phyloP scores from a whole-genome alignment of 2,329 filamentous ascomycete genomes.

The Sporothrix sp. region DNA sequence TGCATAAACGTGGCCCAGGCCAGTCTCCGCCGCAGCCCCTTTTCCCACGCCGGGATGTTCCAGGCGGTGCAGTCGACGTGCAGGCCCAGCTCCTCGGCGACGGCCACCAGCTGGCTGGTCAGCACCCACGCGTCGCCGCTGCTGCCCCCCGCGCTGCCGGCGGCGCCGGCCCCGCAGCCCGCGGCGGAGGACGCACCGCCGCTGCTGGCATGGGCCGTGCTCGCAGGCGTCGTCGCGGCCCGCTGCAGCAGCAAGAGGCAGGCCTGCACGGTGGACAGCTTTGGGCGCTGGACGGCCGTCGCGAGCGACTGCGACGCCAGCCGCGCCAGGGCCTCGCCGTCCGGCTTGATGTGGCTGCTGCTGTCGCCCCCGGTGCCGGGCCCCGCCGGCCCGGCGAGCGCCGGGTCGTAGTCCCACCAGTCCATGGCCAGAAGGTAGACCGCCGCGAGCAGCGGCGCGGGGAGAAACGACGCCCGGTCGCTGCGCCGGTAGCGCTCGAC shows the following conservation, averaged over 20 bases:
- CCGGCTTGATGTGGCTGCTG: conserved; percentile 24
- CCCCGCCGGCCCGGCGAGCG: conserved; percentile 52
- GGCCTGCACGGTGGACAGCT: conserved; percentile 71
- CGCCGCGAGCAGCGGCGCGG: conserved; percentile 65
- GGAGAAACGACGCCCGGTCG: conserved; percentile 53
- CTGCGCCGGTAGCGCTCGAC: conserved; percentile 66
- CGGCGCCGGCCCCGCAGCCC: neutral
- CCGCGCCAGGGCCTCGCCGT: conserved; percentile 64
- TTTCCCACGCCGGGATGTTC: conserved; percentile 85
- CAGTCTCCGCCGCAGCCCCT: conserved; percentile 70
- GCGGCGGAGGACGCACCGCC: too few relatives aligned
- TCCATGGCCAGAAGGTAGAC: conserved; percentile 71
- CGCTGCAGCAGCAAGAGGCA: conserved; percentile 65
- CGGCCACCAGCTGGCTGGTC: conserved; percentile 78
- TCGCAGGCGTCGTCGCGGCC: conserved; percentile 21
- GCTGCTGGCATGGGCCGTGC: too few relatives aligned
- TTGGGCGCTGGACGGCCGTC: conserved; percentile 71
- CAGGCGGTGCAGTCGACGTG: conserved; percentile 80
- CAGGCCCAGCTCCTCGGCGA: conserved; percentile 77
- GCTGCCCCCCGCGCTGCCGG: neutral
- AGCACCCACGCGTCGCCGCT: conserved; percentile 74
- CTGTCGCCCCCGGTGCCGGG: conserved; percentile 21
- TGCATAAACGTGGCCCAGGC: conserved; percentile 93
- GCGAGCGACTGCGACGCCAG: conserved; percentile 48
- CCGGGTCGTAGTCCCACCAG: conserved; percentile 66